A percentile compares a stretch with the other conserved stretches of the same genome.
phyloP scores from a whole-genome alignment of 169 alveolate species.

The Pseudocohnilembus persalinus region DNA sequence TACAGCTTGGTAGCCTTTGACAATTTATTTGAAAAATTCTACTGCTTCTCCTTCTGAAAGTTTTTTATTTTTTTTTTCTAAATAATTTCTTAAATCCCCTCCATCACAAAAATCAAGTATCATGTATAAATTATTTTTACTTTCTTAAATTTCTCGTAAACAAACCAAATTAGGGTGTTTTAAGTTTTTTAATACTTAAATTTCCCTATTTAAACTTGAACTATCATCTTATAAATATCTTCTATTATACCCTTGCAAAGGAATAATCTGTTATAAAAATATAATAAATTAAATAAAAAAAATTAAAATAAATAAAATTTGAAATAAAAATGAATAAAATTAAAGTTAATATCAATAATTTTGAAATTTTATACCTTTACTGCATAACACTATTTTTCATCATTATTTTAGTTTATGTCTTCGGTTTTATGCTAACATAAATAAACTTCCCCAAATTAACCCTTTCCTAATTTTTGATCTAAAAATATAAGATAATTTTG shows the following conservation, averaged over 20 bases:
- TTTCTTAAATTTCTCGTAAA: constrained; percentile 13
- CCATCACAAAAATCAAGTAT: constrained; percentile 22
- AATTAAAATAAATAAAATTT: no score
- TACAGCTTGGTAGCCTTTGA: constrained; percentile 10
- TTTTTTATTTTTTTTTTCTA: not conserved
- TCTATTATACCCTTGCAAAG: not conserved
- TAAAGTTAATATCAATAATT: not conserved
- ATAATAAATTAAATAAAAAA: no score
- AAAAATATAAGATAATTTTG: constrained; percentile 1
- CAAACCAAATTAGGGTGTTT: constrained; percentile 14
- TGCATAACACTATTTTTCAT: not conserved
- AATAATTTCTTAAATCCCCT: constrained; percentile 17
- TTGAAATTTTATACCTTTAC: constrained; percentile 2
- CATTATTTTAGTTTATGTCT: not conserved
- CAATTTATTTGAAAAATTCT: constrained; percentile 13
- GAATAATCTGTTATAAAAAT: not conserved
- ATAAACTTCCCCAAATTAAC: constrained; percentile 21
- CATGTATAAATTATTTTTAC: constrained; percentile 14
- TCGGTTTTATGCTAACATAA: constrained; percentile 9
- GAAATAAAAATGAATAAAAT: no score
- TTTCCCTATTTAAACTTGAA: constrained; percentile 23
- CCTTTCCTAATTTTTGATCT: constrained; percentile 14
- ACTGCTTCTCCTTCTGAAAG: constrained; percentile 16
- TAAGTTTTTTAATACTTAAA: constrained; percentile 16
- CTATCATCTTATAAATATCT: not conserved